A percentile compares a stretch with the other conserved stretches of the same genome.
Evolutionary conservation across 768 basidiomycete species (phyloP).

Genomic region (Tulasnella sp.): DNA sequence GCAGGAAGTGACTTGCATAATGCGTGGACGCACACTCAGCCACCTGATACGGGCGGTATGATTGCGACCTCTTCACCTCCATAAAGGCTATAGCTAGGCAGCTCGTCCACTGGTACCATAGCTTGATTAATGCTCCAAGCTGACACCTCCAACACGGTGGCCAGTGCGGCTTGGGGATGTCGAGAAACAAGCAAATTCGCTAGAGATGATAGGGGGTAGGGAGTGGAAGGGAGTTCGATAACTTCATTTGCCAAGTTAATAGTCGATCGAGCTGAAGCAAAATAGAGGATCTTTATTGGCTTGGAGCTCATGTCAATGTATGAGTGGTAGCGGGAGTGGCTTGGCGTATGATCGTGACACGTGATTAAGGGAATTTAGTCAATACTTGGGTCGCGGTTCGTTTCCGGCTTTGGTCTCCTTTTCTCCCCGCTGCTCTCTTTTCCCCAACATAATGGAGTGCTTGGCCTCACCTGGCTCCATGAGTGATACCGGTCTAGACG

Average conservation of each 20-base stretch:
- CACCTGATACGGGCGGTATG: slow-evolving; percentile 12
- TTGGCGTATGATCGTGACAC: no score
- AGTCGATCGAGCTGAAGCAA: slow-evolving; percentile 7
- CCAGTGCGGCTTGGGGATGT: neutral
- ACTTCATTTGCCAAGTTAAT: neutral
- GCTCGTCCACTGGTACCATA: neutral
- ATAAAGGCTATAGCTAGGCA: neutral
- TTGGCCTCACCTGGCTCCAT: slow-evolving; percentile 1
- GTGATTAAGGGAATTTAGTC: neutral
- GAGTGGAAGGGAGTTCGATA: neutral
- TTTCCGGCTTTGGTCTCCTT: neutral
- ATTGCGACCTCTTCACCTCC: slow-evolving; percentile 11
- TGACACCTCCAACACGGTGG: neutral
- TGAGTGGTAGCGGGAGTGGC: no score
- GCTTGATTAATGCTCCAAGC: slow-evolving; percentile 7
- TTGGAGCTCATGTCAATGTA: no score
- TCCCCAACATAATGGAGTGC: neutral
- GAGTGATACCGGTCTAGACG: slow-evolving; percentile 2
- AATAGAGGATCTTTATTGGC: slow-evolving; percentile 10
- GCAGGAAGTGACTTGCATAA: neutral
- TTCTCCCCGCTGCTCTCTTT: neutral
- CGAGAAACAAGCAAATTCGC: neutral
- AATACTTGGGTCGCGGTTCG: neutral
- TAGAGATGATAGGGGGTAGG: neutral
- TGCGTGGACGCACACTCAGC: neutral